These are phyloP conservation scores for Debaryomyces udenii DNA, from an alignment of 1,139 yeast genomes.

Conservation along the genomic window DNA sequence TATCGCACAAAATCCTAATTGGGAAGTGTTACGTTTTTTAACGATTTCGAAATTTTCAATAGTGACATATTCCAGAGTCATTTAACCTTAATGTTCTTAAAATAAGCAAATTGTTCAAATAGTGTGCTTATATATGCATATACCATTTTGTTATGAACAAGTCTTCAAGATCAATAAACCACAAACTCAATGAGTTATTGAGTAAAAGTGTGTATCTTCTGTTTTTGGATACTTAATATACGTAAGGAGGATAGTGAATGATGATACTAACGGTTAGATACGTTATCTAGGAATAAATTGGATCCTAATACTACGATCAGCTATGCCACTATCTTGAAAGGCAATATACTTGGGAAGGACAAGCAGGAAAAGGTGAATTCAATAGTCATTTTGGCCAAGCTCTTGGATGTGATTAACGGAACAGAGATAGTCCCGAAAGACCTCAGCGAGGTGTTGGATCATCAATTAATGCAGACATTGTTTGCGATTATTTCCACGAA, in stretches of 20 bases:
- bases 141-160: conserved; percentile 24
- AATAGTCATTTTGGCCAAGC: conserved; percentile 56
- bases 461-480: conserved; percentile 43
- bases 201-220: conserved; percentile 35
- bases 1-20: too few relatives aligned
- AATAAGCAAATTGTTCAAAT: too few relatives aligned
- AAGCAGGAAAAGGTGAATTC: conserved; percentile 57
- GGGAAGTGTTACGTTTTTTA: too few relatives aligned
- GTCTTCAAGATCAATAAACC: conserved; percentile 48
- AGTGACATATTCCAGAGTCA: too few relatives aligned
- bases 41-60: too few relatives aligned
- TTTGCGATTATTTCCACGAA: conserved; percentile 47
- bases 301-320: conserved; percentile 39
- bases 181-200: conserved; percentile 47
- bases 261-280: conserved; percentile 21
- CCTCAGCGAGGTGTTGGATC: conserved; percentile 44
- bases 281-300: conserved; percentile 32
- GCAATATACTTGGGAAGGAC: conserved; percentile 48
- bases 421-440: conserved; percentile 44
- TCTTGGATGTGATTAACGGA: conserved; percentile 47
- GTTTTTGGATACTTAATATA: too few relatives aligned
- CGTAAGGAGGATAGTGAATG: too few relatives aligned
- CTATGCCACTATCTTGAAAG: conserved; percentile 40
- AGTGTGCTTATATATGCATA: too few relatives aligned
- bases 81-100: too few relatives aligned